A percentile compares a stretch with the other conserved stretches of the same genome.
Evolutionary conservation across 352 stramenopile genomes (phyloP).

Genomic region (Thalassiosira delicatula): DNA sequence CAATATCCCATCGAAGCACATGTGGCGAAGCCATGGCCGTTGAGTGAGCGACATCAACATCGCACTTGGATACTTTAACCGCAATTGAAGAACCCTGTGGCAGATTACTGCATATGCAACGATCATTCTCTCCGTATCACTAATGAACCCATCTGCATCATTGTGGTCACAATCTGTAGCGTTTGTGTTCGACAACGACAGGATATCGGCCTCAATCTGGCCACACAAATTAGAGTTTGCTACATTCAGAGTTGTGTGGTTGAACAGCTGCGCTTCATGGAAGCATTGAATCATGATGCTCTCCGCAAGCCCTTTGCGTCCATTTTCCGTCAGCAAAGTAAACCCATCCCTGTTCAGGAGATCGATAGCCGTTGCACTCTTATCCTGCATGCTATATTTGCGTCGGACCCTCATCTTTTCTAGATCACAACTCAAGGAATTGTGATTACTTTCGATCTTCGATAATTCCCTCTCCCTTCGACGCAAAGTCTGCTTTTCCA

Average conservation of each 20-base stretch:
- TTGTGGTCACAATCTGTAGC: slow-evolving; percentile 2
- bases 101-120: slow-evolving; percentile 58
- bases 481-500: slow-evolving; percentile 63
- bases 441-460: background rate
- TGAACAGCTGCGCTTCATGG: slow-evolving; percentile 13
- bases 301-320: slow-evolving; percentile 47
- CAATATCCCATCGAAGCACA: no score
- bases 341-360: slow-evolving; percentile 50
- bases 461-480: slow-evolving; percentile 37
- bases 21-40: slow-evolving; percentile 78
- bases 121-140: slow-evolving; percentile 74
- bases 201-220: slow-evolving; percentile 49
- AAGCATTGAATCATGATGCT: slow-evolving; percentile 35
- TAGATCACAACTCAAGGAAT: background rate
- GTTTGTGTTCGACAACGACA: slow-evolving; percentile 21
- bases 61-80: slow-evolving; percentile 23
- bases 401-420: background rate
- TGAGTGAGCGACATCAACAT: slow-evolving; percentile 35
- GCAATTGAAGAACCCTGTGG: slow-evolving; percentile 60
- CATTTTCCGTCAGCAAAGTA: slow-evolving; percentile 48
- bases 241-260: background rate
- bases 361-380: slow-evolving; percentile 6
- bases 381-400: background rate
- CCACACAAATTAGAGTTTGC: background rate
- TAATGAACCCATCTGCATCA: slow-evolving; percentile 43